Evolutionary conservation across 1,139 yeast genomes (phyloP), one percentile per base, ranked within the genome.

Genomic region (Yamadazyma sp.): DNA sequence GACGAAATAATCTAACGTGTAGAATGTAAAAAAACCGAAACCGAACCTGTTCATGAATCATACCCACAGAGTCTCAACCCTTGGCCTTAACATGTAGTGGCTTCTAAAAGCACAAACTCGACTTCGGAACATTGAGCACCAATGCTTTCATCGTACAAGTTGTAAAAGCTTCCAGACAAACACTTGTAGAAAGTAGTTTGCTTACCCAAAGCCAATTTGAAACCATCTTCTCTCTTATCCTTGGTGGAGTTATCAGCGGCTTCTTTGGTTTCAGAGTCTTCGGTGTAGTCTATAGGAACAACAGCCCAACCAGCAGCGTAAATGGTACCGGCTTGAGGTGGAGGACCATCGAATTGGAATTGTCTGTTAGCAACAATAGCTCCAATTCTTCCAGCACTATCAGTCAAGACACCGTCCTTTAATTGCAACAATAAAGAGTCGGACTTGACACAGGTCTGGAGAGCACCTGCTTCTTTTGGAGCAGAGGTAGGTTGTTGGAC

Each of bases 291-390:
- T 13, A 71, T 69, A 25, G 56, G 49, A 43, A 60, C 66, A 35
- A 57, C 52, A 21, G 63, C 51, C 73, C 73, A 67, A 33, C 70
- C 70, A 39, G 61, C 60, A 42, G 70, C 70, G 47, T 59, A 65
- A 39, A 65, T 63, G 39, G 70, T 52, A 39, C 71, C 71, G 26
- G 70, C 70, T 54, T 66, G 70, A 21, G 70, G 70, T 54, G 71
- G 70, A 31, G 73, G 72, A 34, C 69, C 70, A 47, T 67, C 73
- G 44, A 68, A 66, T 54, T 67, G 73, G 64, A 68, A 67, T 54
- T 68, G 73, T 54, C 67, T 61, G 59, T 67, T 68, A 39, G 73
- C 68, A 41, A 66, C 74, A 54, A 68, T 67, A 35, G 70, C 61
- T 25, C 74, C 74, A 43, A 64, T 54, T 58, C 73, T 62, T 32